Evolutionary conservation across 768 basidiomycete genomes (phyloP).

Genomic region (Aureoboletus auriporus): DNA sequence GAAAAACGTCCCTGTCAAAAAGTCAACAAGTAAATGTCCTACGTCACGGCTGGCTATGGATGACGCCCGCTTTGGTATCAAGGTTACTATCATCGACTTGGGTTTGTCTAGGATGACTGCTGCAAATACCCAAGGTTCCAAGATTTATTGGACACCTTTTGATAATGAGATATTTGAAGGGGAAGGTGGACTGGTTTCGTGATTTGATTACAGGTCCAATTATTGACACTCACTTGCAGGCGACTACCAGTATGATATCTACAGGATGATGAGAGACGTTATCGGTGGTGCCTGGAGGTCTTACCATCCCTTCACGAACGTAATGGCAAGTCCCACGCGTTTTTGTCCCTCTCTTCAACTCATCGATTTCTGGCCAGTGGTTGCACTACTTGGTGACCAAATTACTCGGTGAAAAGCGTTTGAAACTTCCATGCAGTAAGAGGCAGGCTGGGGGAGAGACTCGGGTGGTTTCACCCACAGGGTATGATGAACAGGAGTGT

Average conservation of each 20-base stretch:
- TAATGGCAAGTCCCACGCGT: conserved; percentile 59
- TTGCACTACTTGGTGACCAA: conserved; percentile 79
- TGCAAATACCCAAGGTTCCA: conserved; percentile 41
- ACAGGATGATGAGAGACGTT: conserved; percentile 76
- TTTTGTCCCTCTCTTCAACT: background rate
- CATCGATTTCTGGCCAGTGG: conserved; percentile 58
- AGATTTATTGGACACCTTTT: conserved; percentile 71
- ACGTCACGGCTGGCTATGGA: conserved; percentile 56
- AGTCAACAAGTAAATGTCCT: conserved; percentile 28
- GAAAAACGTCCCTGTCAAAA: conserved; percentile 43
- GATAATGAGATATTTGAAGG: conserved; percentile 92
- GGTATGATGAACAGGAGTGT: conserved; percentile 64
- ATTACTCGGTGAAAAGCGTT: conserved; percentile 63
- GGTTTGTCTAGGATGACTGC: conserved; percentile 85
- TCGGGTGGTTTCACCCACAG: conserved; percentile 19
- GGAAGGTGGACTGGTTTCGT: conserved; percentile 54
- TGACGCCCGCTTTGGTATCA: conserved; percentile 58
- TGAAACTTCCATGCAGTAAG: conserved; percentile 52
- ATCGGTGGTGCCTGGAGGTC: conserved; percentile 65
- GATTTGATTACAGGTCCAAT: background rate
- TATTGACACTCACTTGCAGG: conserved; percentile 40
- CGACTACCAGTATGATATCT: conserved; percentile 93
- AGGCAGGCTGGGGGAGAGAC: conserved; percentile 24
- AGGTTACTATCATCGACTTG: conserved; percentile 88
- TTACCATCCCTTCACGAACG: conserved; percentile 81